Base-by-base conservation (phyloP, 495 filamentous ascomycete genomes). In the Xylaria telfairii region DNA sequence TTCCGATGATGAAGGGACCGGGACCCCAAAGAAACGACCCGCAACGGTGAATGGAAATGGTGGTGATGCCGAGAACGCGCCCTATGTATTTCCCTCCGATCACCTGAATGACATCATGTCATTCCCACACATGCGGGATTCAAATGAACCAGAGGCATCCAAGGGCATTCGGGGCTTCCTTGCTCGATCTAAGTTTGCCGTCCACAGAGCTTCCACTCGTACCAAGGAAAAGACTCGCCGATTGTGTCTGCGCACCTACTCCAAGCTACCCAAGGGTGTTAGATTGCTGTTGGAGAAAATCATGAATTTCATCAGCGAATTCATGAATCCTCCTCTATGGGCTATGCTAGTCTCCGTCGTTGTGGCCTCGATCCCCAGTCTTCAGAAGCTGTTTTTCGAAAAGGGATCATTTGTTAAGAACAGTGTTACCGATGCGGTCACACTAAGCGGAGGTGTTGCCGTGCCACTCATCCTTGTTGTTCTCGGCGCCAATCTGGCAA, bases 291-390 rank as follows among this genome's bases (percentile, higher is more conserved):
- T 4, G 77, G 81, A 7, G 80, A 75, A 21, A 68, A 84, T n/a
- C 78, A 80, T 87, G 64, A 73, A 79, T 46, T 94, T 93, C 41
- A 71, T 92, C 10, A 94, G 92, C 92, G 91, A 92, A 44, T 96
- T 97, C 80, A 98, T 99, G 96, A 99, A 98, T 80, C 95, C 96
- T 7, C 96, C 96, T 0, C 89, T 99, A 1, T 98, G 95, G 93
- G 95, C 96, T 12, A 98, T 99, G 95, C 84, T 98, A 2, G 81
- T 88, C 24, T 92, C 96, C 21, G 91, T 98, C 67, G 78, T 98
- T 67, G 91, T 98, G 6, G 96, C 96, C 34, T 97, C 93, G 3
- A 87, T 98, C n/a, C 96, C 96, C 0, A 78, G 84, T 2, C 85
- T 98, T 3, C 95, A 99, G 78, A 81, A 82, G 34, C 81, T 94